Evolutionary conservation across 192 early-diverging fungal species (phyloP).

Genomic region (Entomortierella chlamydospora): DNA sequence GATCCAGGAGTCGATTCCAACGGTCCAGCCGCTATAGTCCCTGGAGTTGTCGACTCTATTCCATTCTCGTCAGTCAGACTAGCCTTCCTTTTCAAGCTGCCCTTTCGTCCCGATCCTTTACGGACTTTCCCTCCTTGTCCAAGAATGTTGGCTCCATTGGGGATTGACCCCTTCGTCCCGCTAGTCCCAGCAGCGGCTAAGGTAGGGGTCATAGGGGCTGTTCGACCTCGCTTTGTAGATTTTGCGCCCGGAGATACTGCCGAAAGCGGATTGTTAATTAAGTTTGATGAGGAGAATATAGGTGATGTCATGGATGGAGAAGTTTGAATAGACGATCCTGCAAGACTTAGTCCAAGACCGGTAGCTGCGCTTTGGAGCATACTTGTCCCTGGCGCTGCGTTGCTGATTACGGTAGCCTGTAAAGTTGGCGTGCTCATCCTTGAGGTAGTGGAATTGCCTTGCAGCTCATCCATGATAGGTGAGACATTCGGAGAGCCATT

Average conservation of each 20-base stretch:
- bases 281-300: background rate
- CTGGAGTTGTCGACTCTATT: background rate
- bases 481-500: conserved; percentile 14
- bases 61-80: conserved; percentile 14
- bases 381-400: background rate
- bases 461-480: conserved; percentile 21
- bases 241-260: background rate
- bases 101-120: conserved; percentile 33
- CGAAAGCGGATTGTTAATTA: background rate
- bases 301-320: conserved; percentile 30
- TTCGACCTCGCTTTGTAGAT: conserved; percentile 29
- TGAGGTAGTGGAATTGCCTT: background rate
- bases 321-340: conserved; percentile 17
- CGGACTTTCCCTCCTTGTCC: background rate
- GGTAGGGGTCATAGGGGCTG: conserved; percentile 34
- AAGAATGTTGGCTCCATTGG: background rate
- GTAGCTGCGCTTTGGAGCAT: background rate
- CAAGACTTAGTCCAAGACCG: conserved; percentile 18
- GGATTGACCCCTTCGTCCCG: conserved; percentile 1
- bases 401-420: background rate
- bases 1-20: background rate
- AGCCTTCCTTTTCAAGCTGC: conserved; percentile 18
- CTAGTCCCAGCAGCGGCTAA: background rate
- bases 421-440: background rate
- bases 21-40: background rate